Conservation (phyloP, 305 asterid genomes). For the Fraxinus latifolia region DNA sequence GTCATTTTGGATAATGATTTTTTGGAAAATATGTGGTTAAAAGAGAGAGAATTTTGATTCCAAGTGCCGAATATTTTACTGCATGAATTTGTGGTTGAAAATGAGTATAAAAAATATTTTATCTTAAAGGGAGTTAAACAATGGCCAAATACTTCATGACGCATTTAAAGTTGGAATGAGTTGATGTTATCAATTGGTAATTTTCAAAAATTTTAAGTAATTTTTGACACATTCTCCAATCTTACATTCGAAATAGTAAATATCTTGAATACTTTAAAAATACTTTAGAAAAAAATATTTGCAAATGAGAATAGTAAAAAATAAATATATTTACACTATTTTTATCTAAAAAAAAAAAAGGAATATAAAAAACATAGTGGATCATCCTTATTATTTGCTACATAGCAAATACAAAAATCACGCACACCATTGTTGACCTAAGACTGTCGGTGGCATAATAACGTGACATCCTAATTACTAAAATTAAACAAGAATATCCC, state of each 20-base stretch:
- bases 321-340: not conserved
- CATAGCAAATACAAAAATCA: not conserved
- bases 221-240: not conserved
- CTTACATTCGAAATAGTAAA: not conserved
- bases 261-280: not conserved
- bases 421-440: not conserved
- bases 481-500: not conserved
- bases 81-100: no score
- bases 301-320: not conserved
- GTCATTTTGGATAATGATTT: no score
- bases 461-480: not conserved
- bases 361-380: not conserved
- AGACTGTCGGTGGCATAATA: slow-evolving; percentile 29
- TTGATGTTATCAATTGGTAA: not conserved
- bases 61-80: no score
- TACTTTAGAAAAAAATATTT: not conserved
- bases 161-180: not conserved
- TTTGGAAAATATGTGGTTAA: no score
- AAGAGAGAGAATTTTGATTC: no score
- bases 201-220: no score
- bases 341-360: not conserved
- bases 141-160: no score
- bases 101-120: no score
- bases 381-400: not conserved
- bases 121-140: no score